Percentiles rank a stretch among this genome's conserved stretches.
phyloP scores from a whole-genome alignment of 1,284 basidiomycete species.

The Peniophora sp. region DNA sequence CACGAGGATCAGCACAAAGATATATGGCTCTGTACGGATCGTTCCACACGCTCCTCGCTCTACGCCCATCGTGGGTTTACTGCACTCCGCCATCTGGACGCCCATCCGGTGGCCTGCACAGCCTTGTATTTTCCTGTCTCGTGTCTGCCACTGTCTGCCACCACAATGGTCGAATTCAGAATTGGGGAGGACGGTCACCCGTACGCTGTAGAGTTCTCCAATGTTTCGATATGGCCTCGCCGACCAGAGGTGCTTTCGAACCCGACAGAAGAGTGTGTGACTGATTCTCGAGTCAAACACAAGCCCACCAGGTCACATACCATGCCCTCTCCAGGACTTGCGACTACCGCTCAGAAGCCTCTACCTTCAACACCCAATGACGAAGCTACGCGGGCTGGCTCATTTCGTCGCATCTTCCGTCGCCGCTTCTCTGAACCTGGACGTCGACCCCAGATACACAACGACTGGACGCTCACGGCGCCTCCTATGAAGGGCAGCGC shows the following conservation, averaged over 20 bases:
- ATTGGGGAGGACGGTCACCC: conserved; percentile 34
- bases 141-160: conserved; percentile 9
- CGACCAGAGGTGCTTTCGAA: conserved; percentile 6
- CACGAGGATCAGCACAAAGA: too few species aligned
- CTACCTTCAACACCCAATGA: conserved; percentile 7
- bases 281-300: neutral
- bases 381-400: neutral
- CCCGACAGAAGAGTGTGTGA: too few species aligned
- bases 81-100: too few species aligned
- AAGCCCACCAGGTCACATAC: conserved; percentile 10
- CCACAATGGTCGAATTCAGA: conserved; percentile 27
- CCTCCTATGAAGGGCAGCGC: too few species aligned
- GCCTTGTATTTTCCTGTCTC: too few species aligned
- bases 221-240: conserved; percentile 29
- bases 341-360: conserved; percentile 6
- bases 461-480: neutral
- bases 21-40: too few species aligned
- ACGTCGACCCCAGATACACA: neutral
- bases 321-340: conserved; percentile 1
- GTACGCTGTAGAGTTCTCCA: conserved; percentile 34
- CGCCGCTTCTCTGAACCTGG: neutral
- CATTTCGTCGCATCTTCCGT: neutral
- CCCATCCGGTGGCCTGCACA: too few species aligned
- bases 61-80: too few species aligned
- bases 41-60: too few species aligned